Conservation (phyloP, 805 yeast species). For the Cyberlindnera maritima region DNA sequence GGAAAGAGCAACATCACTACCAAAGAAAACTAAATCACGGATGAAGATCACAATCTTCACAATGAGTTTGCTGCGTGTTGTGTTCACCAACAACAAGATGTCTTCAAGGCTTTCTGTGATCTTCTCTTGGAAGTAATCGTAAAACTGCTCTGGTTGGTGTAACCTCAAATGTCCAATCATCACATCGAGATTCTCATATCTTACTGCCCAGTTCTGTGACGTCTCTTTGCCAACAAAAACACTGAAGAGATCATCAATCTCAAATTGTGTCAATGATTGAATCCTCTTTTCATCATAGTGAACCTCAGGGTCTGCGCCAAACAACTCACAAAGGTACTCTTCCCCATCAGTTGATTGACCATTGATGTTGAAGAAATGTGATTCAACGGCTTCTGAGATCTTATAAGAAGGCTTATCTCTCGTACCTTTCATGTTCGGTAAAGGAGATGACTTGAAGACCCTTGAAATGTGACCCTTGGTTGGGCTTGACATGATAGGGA, state of each 20-base stretch:
- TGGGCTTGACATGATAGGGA: constrained; percentile 3
- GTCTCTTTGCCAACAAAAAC: constrained; percentile 19
- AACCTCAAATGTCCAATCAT: constrained; percentile 23
- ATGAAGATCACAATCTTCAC: constrained; percentile 20
- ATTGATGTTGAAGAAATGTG: constrained; percentile 3
- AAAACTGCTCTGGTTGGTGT: constrained; percentile 14
- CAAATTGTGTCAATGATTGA: constrained; percentile 2
- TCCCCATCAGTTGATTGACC: constrained; percentile 8
- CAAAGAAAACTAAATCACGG: constrained; percentile 26
- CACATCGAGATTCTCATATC: constrained; percentile 17
- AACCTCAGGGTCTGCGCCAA: constrained; percentile 23
- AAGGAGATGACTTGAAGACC: not conserved
- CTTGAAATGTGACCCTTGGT: not conserved
- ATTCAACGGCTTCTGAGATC: constrained; percentile 6
- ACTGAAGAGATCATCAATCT: constrained; percentile 12
- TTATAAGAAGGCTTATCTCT: not conserved
- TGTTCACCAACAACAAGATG: constrained; percentile 17
- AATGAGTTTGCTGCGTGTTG: constrained; percentile 20
- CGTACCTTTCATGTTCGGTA: not conserved
- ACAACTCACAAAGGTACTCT: constrained; percentile 14
- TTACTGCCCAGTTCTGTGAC: constrained; percentile 23
- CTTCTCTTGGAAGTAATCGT: constrained; percentile 14
- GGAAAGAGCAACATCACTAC: constrained; percentile 12
- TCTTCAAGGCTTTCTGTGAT: constrained; percentile 16
- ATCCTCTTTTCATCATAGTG: constrained; percentile 5